Percentiles rank a stretch among this genome's conserved stretches.
phyloP scores from a whole-genome alignment of 345 rosid species.

The Linum lewisii region DNA sequence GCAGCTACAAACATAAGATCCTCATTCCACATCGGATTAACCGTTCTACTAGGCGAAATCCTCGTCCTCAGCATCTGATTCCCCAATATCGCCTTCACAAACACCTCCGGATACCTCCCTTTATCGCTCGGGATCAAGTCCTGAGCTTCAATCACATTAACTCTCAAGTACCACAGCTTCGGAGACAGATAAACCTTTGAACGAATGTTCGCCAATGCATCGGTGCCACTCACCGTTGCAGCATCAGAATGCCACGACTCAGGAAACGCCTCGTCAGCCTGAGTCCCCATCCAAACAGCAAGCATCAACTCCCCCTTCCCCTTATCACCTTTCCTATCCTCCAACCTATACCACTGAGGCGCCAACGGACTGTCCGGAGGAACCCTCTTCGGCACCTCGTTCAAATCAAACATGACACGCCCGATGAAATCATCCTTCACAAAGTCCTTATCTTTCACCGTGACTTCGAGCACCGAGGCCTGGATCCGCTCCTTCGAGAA shows the following conservation, averaged over 20 bases:
- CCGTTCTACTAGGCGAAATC: slow-evolving; percentile 34
- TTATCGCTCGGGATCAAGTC: slow-evolving; percentile 65
- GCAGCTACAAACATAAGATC: slow-evolving; percentile 91
- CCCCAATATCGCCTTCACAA: slow-evolving; percentile 51
- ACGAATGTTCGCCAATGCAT: slow-evolving; percentile 52
- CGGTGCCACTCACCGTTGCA: slow-evolving; percentile 56
- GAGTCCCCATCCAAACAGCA: slow-evolving; percentile 96
- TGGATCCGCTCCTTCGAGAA: slow-evolving; percentile 81
- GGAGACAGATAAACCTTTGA: slow-evolving; percentile 95
- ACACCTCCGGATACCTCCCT: slow-evolving; percentile 50
- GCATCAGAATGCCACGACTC: slow-evolving; percentile 99
- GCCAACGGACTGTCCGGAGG: slow-evolving; percentile 96
- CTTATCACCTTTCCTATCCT: slow-evolving; percentile 52
- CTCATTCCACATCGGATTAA: slow-evolving; percentile 70
- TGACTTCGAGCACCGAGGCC: slow-evolving; percentile 63
- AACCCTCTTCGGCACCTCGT: slow-evolving; percentile 65
- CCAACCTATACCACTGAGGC: slow-evolving; percentile 86
- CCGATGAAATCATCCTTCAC: slow-evolving; percentile 83
- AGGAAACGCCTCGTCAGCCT: slow-evolving; percentile 90
- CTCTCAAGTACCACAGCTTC: slow-evolving; percentile 72
- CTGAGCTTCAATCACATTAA: slow-evolving; percentile 69
- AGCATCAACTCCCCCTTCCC: slow-evolving; percentile 84
- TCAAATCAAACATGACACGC: slow-evolving; percentile 38
- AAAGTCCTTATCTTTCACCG: slow-evolving; percentile 68
- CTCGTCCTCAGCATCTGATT: slow-evolving; percentile 51